Evolutionary conservation across 1,284 basidiomycete genomes (phyloP).

Genomic region (Vanrija sp.): DNA sequence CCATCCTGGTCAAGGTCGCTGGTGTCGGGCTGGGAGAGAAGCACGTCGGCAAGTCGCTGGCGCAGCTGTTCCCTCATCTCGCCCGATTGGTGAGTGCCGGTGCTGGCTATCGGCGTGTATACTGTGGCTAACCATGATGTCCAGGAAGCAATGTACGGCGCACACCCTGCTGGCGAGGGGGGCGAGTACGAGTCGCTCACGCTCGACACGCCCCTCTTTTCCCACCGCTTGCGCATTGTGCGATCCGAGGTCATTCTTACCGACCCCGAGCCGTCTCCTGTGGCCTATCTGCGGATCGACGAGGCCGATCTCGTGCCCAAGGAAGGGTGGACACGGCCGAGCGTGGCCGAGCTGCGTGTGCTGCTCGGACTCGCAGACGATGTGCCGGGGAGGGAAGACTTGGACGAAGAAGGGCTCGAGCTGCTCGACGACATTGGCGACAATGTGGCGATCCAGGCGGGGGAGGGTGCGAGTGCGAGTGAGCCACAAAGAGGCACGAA

Average conservation of each 20-base stretch:
- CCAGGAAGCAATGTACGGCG: slow-evolving; percentile 76
- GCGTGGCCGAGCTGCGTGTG: slow-evolving; percentile 23
- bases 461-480: slow-evolving; percentile 67
- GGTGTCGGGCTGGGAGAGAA: slow-evolving; percentile 78
- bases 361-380: slow-evolving; percentile 32
- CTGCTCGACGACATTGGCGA: slow-evolving; percentile 5
- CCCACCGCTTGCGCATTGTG: slow-evolving; percentile 63
- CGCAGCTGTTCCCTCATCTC: slow-evolving; percentile 70
- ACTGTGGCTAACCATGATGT: background rate
- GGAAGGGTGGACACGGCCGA: slow-evolving; percentile 30
- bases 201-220: slow-evolving; percentile 85
- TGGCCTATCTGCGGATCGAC: slow-evolving; percentile 80
- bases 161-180: slow-evolving; percentile 95
- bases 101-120: background rate
- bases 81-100: slow-evolving; percentile 60
- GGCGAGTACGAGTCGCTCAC: slow-evolving; percentile 97
- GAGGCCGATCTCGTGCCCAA: slow-evolving; percentile 62
- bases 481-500: slow-evolving; percentile 55
- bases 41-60: slow-evolving; percentile 75
- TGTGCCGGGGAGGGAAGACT: slow-evolving; percentile 17
- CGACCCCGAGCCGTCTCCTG: slow-evolving; percentile 58
- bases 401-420: slow-evolving; percentile 28
- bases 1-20: slow-evolving; percentile 92
- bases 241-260: slow-evolving; percentile 65
- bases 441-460: slow-evolving; percentile 53